Evolutionary conservation across 345 rosid genomes (phyloP).

Genomic region (Streptanthus diversifolius): DNA sequence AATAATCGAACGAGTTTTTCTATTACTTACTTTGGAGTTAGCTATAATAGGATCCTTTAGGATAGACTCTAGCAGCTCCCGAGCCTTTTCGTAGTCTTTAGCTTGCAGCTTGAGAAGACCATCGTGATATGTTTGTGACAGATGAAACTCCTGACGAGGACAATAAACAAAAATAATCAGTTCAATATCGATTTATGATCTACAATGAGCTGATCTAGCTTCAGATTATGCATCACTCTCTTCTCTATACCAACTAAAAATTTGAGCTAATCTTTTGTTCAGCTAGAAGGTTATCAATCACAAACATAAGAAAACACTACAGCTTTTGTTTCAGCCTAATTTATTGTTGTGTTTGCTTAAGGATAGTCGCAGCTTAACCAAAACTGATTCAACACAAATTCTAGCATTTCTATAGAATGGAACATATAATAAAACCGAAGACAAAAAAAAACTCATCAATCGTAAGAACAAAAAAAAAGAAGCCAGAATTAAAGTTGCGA

Average conservation of each 20-base stretch:
- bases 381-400: neutral
- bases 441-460: neutral
- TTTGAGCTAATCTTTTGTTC: neutral
- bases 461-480: neutral
- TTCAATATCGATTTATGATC: neutral
- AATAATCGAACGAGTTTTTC: neutral
- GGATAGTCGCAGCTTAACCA: neutral
- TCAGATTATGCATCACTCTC: conserved; percentile 3
- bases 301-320: neutral
- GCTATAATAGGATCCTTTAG: conserved; percentile 79
- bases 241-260: neutral
- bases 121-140: conserved; percentile 82
- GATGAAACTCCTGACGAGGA: conserved; percentile 75
- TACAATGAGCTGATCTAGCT: neutral
- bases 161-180: neutral
- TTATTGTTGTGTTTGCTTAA: neutral
- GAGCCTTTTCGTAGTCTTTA: conserved; percentile 80
- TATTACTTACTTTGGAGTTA: conserved; percentile 53
- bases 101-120: conserved; percentile 89
- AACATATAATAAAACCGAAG: neutral
- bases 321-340: neutral
- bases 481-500: conserved; percentile 3
- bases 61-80: conserved; percentile 69
- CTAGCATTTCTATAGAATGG: neutral
- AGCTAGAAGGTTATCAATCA: neutral